Percentiles rank a stretch among this genome's conserved stretches.
Conservation (phyloP, 2,329 filamentous ascomycete genomes). For the Alternaria metachromatica region DNA sequence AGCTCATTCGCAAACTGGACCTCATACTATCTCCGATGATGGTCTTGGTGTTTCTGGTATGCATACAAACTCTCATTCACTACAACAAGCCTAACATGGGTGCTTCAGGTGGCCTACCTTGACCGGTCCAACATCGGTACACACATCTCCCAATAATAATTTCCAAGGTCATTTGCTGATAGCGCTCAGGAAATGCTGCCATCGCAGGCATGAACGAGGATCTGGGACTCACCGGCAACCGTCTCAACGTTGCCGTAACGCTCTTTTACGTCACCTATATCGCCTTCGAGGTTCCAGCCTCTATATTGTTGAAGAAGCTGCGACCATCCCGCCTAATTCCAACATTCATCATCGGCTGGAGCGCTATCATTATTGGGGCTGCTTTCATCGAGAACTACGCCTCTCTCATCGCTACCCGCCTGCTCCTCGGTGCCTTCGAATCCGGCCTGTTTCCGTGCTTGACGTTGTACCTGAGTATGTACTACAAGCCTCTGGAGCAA, state of each 20-base stretch:
- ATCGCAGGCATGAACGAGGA: slow-evolving; percentile 24
- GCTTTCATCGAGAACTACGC: slow-evolving; percentile 30
- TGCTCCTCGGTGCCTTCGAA: slow-evolving; percentile 33
- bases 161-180: slow-evolving; percentile 6
- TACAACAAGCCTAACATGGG: not conserved
- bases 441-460: slow-evolving; percentile 30
- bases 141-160: not conserved
- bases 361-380: slow-evolving; percentile 18
- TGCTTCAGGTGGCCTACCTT: slow-evolving; percentile 2
- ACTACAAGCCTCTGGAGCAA: slow-evolving; percentile 51
- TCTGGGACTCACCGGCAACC: slow-evolving; percentile 38
- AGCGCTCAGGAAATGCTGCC: slow-evolving; percentile 51
- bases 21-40: slow-evolving; percentile 58
- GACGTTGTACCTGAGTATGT: slow-evolving; percentile 26
- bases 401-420: slow-evolving; percentile 26
- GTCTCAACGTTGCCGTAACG: slow-evolving; percentile 57
- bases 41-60: slow-evolving; percentile 60
- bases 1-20: slow-evolving; percentile 58
- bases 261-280: slow-evolving; percentile 63
- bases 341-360: slow-evolving; percentile 24
- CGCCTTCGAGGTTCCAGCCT: slow-evolving; percentile 55
- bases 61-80: not conserved
- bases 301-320: slow-evolving; percentile 55
- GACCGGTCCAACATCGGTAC: slow-evolving; percentile 61
- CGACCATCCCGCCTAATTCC: slow-evolving; percentile 23